Conservation (phyloP, 208 protist species). For the Wallacemonas sp. region DNA sequence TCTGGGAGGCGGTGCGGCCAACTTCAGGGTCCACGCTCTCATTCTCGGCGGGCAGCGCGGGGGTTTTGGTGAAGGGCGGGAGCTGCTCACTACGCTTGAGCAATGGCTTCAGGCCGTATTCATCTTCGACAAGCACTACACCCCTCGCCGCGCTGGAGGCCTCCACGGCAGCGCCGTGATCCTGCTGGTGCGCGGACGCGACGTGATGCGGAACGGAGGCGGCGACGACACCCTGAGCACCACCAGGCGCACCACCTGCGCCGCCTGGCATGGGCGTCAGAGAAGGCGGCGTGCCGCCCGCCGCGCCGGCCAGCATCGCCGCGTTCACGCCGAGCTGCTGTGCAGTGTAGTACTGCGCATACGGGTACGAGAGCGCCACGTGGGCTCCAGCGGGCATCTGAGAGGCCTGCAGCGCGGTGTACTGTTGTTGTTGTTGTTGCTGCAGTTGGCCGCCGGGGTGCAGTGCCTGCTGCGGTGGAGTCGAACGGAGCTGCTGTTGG, state of each 20-base stretch:
- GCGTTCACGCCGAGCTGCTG: neutral
- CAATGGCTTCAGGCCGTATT: slow-evolving; percentile 67
- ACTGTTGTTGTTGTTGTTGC: neutral
- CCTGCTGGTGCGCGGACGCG: neutral
- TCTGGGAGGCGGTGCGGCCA: slow-evolving; percentile 39
- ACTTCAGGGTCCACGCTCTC: slow-evolving; percentile 35
- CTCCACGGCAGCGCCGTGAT: neutral
- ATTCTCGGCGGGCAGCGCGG: slow-evolving; percentile 21
- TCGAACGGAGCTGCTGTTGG: no score
- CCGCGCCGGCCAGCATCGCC: neutral
- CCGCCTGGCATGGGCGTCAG: slow-evolving; percentile 17
- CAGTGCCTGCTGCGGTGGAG: neutral
- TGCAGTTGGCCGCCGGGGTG: no score
- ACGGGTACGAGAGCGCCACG: neutral
- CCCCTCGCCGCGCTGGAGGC: slow-evolving; percentile 15
- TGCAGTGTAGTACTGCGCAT: no score
- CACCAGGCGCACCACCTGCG: neutral
- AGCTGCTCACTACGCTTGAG: slow-evolving; percentile 39
- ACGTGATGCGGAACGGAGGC: no score
- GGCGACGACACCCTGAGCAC: slow-evolving; percentile 6
- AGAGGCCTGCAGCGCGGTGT: no score
- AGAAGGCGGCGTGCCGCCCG: neutral
- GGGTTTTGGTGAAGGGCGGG: slow-evolving; percentile 28
- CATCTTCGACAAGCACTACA: slow-evolving; percentile 62
- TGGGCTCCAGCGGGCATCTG: neutral